Evolutionary conservation across 2,329 filamentous ascomycete genomes (phyloP), one percentile per base, ranked within the genome.

Genomic region (Sordariomycetes sp.): DNA sequence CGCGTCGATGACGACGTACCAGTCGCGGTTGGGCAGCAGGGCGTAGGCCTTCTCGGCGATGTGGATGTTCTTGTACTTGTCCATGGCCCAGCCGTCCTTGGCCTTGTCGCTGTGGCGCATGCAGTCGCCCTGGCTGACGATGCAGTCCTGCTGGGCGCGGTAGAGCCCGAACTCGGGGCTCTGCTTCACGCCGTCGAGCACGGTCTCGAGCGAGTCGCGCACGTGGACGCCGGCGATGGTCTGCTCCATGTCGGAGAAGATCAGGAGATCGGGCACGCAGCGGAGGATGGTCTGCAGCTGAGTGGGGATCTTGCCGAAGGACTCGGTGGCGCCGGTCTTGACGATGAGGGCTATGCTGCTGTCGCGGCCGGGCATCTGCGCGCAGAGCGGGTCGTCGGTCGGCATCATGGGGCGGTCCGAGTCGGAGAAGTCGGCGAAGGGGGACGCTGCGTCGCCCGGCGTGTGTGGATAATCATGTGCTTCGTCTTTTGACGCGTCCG

Each of bases 41-140:
- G 72, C 70, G 74, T 79, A 83, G 1, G 80, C 75, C 59, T 80
- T 76, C 64, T 80, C 72, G 51, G 82, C 71, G 72, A 83, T 82
- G 62, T 80, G 79, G 54, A 83, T 68, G 65, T 81, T 82, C 68
- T 84, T 85, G 71, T 81, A 84, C 70, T 82, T 83, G 67, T 85
- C 81, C 61, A 85, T 68, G 55, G 73, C 73, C 79, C 80, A 83
- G 12, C 72, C 73, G 50, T 67, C 72, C 58, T 63, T 65, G 7
- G 64, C 64, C 10, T 59, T 58, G 34, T 59, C 56, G 43, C 48
- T 53, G 50, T 55, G 52, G 16, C 46, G 53, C 0, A 65, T 70
- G 60, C 78, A 76, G 51, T 77, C 72, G 63, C 75, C 74, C 43
- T 77, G 74, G 3, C 74, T 72, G 34, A 75, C 70, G 46, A 75